Percentiles rank a stretch among this genome's conserved stretches.
Conservation (phyloP, 2,329 filamentous ascomycete genomes). For the Didymella glomerata region DNA sequence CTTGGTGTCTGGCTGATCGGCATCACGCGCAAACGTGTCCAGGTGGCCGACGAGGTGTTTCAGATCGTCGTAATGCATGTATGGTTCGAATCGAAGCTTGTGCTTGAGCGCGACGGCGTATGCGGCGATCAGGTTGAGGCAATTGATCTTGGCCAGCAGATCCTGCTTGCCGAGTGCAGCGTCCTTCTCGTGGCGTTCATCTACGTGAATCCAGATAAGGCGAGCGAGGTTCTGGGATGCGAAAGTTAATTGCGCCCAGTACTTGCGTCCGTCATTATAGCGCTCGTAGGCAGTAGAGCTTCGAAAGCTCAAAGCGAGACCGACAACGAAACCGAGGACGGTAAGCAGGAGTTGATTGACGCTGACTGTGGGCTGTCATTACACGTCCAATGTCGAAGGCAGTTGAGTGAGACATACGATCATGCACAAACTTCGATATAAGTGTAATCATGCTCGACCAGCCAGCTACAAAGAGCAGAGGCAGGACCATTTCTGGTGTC, state of each 20-base stretch:
- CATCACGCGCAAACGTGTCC: constrained; percentile 73
- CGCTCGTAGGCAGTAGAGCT: constrained; percentile 80
- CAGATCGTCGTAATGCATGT: constrained; percentile 77
- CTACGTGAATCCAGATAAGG: constrained; percentile 84
- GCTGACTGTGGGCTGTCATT: constrained; percentile 53
- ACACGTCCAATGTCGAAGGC: not conserved
- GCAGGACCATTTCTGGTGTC: constrained; percentile 75
- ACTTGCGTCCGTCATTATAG: constrained; percentile 66
- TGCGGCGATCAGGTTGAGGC: constrained; percentile 77
- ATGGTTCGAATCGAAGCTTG: constrained; percentile 84
- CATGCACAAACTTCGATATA: constrained; percentile 52
- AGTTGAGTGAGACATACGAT: constrained; percentile 29
- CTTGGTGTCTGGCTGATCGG: constrained; percentile 44
- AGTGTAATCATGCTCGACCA: constrained; percentile 73
- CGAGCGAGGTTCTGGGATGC: constrained; percentile 67
- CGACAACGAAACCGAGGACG: constrained; percentile 81
- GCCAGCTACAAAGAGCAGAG: constrained; percentile 67
- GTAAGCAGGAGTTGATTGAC: constrained; percentile 75
- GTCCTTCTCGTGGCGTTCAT: constrained; percentile 63
- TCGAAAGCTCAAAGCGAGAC: constrained; percentile 76
- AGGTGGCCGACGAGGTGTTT: constrained; percentile 74
- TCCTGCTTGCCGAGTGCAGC: constrained; percentile 67
- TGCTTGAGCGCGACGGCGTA: constrained; percentile 83
- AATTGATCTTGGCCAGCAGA: constrained; percentile 69
- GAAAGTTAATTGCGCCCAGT: constrained; percentile 66